Evolutionary conservation across 2,329 filamentous ascomycete species (phyloP), one percentile per base, ranked within the genome.

Genomic region (Ophiostoma sp.): DNA sequence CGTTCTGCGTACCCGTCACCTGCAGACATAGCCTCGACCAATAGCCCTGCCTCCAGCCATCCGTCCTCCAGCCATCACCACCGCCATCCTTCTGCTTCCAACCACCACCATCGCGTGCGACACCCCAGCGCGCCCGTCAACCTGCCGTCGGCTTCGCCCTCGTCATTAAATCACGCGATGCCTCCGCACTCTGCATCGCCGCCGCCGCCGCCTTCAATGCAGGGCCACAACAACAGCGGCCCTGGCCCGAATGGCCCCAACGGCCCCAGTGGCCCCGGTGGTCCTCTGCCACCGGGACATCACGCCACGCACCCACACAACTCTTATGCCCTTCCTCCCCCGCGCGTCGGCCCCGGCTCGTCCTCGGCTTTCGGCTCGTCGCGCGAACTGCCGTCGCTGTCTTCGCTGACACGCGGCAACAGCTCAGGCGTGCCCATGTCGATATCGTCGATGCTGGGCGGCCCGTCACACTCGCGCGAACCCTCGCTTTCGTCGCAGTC

Each of bases 391-490:
- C 83, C 84, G 0, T 81, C 84, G 1, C 78, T 87, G 12, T 77
- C 80, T 41, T 79, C 82, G 12, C 76, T 87, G 27, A 75, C 81
- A 40, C 79, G 84, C 69, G 78, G 82, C 3, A 80, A 78, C 38
- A 80, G 78, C 68, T 78, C 78, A 0, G 80, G 81, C 60, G 85
- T 83, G 74, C 83, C 82, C 75, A 87, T 87, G 85, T 86, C 85
- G 27, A 86, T 87, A 76, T 85, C 84, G 1, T 82, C 84, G 5
- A 86, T 87, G 83, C 77, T 87, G 5, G 84, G 84, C 18, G 83
- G 82, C 0, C 82, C 83, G 64, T 40, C 66, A 5, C 76, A 76
- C 55, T 76, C 77, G 11, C 77, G 79, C 1, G 77, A 79, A 6
- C 70, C 76, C 7, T 67, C 74, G 18, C 73, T 73, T 5, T 77